Evolutionary conservation across 352 stramenopile genomes (phyloP), one percentile per base, ranked within the genome.

Genomic region (Globisporangium parvum): DNA sequence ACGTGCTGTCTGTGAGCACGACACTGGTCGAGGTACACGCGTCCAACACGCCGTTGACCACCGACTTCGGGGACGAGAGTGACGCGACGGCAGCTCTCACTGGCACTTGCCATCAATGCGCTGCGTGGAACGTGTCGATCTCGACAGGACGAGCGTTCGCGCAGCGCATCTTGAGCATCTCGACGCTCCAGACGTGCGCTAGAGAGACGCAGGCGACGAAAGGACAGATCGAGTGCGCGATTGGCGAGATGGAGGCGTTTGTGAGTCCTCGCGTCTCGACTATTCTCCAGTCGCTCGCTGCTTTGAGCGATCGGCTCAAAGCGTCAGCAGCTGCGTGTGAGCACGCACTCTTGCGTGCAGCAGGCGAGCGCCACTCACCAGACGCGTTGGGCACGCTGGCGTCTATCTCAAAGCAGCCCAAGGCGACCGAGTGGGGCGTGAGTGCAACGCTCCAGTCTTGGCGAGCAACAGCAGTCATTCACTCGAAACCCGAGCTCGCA

Each of bases 241-340:
- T 55, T 11, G 52, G 41, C 15, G 33, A 20, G 8, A 31, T 65
- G 15, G 52, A 65, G 24, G 35, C 37, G 6, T 44, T 53, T 31
- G 5, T 51, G 35, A 57, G 18, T 24, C 39, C 59, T 18, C 52
- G 53, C 37, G 20, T 60, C 18, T 40, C 37, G 14, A 3, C 21
- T n/a, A 39, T 65, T 51, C 37, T 55, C n/a, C 47, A 60, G 28
- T 59, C 59, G 17, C 41, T 65, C 9, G 40, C 24, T 14, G 28
- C 35, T 10, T 56, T 24, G 23, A 33, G 28, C 18, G 47, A 57
- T n/a, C 24, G 59, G 14, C 24, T 60, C 4, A 55, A 56, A 24
- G 46, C 31, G 0, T n/a, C 14, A 3, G 28, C n/a, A 35, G 15
- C 12, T 23, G 35, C 39, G 2, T 31, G 3, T 9, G 39, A 44